Conservation (phyloP, 1,284 basidiomycete genomes). For the Polyporus tsugae region DNA sequence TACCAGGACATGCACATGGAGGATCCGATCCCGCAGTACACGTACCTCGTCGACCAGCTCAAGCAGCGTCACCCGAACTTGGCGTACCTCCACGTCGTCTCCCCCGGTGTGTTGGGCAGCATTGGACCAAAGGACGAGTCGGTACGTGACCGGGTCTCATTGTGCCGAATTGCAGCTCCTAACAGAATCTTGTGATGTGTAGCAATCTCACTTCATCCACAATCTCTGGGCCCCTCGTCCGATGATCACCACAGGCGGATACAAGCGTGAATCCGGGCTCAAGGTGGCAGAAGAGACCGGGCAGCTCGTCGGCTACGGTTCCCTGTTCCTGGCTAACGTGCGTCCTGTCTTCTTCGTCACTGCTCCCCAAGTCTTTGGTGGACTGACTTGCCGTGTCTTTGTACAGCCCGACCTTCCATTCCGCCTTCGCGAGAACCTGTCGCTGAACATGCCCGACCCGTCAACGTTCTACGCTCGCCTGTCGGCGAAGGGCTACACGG, state of each 20-base stretch:
- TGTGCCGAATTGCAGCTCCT: background rate
- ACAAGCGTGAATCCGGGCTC: slow-evolving; percentile 29
- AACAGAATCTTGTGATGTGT: background rate
- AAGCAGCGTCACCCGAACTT: slow-evolving; percentile 53
- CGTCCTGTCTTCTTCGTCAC: background rate
- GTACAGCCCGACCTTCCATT: slow-evolving; percentile 31
- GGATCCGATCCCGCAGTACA: slow-evolving; percentile 56
- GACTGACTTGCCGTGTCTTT: background rate
- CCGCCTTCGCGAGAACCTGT: slow-evolving; percentile 27
- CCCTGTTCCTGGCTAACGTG: slow-evolving; percentile 55
- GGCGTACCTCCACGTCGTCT: slow-evolving; percentile 63
- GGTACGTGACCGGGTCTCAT: slow-evolving; percentile 1
- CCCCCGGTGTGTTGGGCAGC: slow-evolving; percentile 42
- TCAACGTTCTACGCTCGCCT: slow-evolving; percentile 34
- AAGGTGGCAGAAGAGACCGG: slow-evolving; percentile 41
- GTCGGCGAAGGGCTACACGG: slow-evolving; percentile 38
- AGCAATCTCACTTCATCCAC: slow-evolving; percentile 37
- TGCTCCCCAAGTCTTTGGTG: background rate
- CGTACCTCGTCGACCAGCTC: slow-evolving; percentile 48
- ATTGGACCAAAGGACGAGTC: slow-evolving; percentile 19
- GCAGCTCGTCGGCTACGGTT: slow-evolving; percentile 53
- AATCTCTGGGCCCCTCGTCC: slow-evolving; percentile 39
- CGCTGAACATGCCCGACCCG: slow-evolving; percentile 22
- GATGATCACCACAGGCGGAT: slow-evolving; percentile 47
- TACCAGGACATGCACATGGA: slow-evolving; percentile 42